These are phyloP conservation scores for Rhodotorula sp. DNA, from an alignment of 1,284 basidiomycete species.

Conservation along the genomic window DNA sequence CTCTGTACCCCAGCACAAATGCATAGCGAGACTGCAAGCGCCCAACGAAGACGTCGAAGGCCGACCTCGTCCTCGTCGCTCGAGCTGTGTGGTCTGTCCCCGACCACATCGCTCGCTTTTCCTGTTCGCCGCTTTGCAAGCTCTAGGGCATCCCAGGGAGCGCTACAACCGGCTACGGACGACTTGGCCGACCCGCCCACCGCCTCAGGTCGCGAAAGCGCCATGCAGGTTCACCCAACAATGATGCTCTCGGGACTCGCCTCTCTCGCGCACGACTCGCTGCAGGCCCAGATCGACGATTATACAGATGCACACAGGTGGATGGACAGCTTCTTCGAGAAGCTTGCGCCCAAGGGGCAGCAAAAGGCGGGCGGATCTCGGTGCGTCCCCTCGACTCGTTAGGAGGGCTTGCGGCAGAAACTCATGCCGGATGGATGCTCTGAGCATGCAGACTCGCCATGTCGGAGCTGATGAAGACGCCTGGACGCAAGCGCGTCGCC, in stretches of 20 bases:
- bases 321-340: conserved; percentile 38
- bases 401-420: background rate
- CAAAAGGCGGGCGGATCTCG: background rate
- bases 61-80: background rate
- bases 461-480: conserved; percentile 39
- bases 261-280: conserved; percentile 16
- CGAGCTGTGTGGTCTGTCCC: background rate
- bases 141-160: too few species aligned
- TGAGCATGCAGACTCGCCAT: conserved; percentile 18
- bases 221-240: conserved; percentile 15
- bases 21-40: too few species aligned
- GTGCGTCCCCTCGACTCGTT: conserved; percentile 7
- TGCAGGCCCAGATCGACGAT: conserved; percentile 25
- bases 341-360: conserved; percentile 14
- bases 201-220: background rate
- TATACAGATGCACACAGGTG: conserved; percentile 34
- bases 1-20: too few species aligned
- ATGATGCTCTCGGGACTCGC: conserved; percentile 15
- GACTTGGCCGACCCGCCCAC: background rate
- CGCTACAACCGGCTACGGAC: background rate
- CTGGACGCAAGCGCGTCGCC: conserved; percentile 28
- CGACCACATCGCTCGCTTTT: background rate
- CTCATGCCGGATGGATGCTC: background rate
- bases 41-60: too few species aligned
- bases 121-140: background rate